Base-by-base conservation (phyloP, 148 eudicot genomes). In the Heliamphora exappendiculata region DNA sequence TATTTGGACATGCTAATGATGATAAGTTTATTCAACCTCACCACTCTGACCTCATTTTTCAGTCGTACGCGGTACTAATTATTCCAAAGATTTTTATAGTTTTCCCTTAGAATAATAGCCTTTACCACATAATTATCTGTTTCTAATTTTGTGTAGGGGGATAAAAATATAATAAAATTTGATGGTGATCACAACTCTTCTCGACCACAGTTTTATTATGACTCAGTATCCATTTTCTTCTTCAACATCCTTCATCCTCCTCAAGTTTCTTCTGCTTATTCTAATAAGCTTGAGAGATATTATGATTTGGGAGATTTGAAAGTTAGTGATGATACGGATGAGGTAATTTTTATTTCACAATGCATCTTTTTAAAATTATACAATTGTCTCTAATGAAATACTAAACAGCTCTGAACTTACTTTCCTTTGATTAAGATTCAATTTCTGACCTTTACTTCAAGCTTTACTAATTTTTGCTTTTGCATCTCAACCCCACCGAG, bases 151-250 rank as follows among this genome's bases (percentile, higher is more conserved):
- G 42, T 86, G 77, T 90, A 93, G 98, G 98, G 96, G 50, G 94
- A 88, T 82, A 93, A 93, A 83, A 89, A 86, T 85, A 89, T 93
- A 74, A 88, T 93, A 73, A 91, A 91, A 79, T 91, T 93, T 82
- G 92, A 91, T 66, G 98, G 98, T 42, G 98, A 93, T 86, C 98
- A 93, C 80, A 93, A 93, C 84, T 91, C 98, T 70, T 89, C 98
- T 37, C 87, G 98, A 67, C 96, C 98, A 47, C 96, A 91, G 67
- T 90, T 88, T 72, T 93, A 84, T 83, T 91, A 91, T 83, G 98
- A 93, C 63, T 87, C 96, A 0, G 90, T 93, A 67, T 89, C 96
- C 51, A 83, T 91, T 71, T 93, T 93, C 84, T 93, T 93, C 85
- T 82, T 84, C 81, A 89, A 93, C 37, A 82, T 87, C 51, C 96